Evolutionary conservation across 805 yeast species (phyloP).

Genomic region (Hanseniaspora vineae): DNA sequence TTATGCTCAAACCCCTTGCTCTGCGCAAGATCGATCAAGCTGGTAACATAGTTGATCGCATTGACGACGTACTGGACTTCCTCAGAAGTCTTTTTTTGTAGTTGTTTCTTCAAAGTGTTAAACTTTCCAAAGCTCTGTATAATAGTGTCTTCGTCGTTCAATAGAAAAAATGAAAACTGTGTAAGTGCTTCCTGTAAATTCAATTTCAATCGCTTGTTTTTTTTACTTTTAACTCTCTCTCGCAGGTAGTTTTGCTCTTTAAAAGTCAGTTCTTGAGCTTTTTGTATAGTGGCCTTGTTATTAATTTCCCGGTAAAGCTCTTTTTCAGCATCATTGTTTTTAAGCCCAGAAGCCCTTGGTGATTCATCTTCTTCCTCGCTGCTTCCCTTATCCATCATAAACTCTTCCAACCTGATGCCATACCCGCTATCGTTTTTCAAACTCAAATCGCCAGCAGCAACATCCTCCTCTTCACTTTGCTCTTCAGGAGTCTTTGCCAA

Average conservation of each 20-base stretch:
- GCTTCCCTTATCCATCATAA: constrained; percentile 18
- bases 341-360: no score
- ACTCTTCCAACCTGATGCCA: constrained; percentile 12
- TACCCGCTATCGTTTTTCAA: constrained; percentile 40
- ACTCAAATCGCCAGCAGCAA: constrained; percentile 32
- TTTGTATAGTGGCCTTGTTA: neutral
- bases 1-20: constrained; percentile 25
- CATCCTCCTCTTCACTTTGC: constrained; percentile 38
- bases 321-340: neutral
- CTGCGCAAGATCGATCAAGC: constrained; percentile 29
- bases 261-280: neutral
- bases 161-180: constrained; percentile 20
- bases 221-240: constrained; percentile 13
- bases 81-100: constrained; percentile 3
- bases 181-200: constrained; percentile 24
- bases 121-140: constrained; percentile 28
- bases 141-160: constrained; percentile 31
- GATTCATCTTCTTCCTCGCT: constrained; percentile 10
- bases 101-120: constrained; percentile 5
- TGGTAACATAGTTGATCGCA: constrained; percentile 29
- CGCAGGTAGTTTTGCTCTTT: neutral
- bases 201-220: constrained; percentile 7
- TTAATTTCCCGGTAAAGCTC: constrained; percentile 4
- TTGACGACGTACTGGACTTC: constrained; percentile 10
- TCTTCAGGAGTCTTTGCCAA: constrained; percentile 25